Conservation (phyloP, 495 filamentous ascomycete genomes). For the Penicillium crystallinum region DNA sequence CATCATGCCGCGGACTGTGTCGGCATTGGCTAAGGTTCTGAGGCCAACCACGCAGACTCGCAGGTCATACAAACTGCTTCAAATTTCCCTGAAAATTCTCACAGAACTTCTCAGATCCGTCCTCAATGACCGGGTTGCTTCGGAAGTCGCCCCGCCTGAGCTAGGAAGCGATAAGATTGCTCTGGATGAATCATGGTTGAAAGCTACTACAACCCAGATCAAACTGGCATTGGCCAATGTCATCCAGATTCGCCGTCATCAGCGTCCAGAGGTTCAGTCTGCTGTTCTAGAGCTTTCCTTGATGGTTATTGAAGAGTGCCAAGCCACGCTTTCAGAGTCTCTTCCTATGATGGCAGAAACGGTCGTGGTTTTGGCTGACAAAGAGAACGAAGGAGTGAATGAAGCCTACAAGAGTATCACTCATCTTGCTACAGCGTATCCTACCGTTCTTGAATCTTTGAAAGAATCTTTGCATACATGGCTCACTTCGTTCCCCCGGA, state of each 20-base stretch:
- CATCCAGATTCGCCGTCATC: conserved; percentile 70
- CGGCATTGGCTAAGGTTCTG: conserved; percentile 69
- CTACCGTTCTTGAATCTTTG: conserved; percentile 58
- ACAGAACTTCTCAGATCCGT: conserved; percentile 55
- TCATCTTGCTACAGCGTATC: conserved; percentile 58
- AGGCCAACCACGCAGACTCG: conserved; percentile 61
- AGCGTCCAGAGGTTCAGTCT: conserved; percentile 62
- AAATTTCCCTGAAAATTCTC: conserved; percentile 55
- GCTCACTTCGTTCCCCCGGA: conserved; percentile 70
- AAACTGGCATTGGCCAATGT: conserved; percentile 79
- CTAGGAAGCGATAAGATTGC: conserved; percentile 33
- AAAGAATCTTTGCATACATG: conserved; percentile 73
- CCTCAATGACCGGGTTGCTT: conserved; percentile 51
- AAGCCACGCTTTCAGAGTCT: conserved; percentile 65
- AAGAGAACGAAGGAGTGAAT: conserved; percentile 37
- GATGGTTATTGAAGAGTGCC: conserved; percentile 70
- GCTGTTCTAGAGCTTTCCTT: conserved; percentile 66
- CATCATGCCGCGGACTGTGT: conserved; percentile 86
- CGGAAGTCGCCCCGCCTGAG: conserved; percentile 12
- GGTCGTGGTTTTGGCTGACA: conserved; percentile 63
- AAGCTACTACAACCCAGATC: conserved; percentile 74
- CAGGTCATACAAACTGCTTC: conserved; percentile 59
- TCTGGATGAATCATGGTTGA: conserved; percentile 64
- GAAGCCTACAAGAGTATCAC: conserved; percentile 43
- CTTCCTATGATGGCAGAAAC: conserved; percentile 71